Base-by-base conservation (phyloP, 805 yeast genomes). In the Komagataella mondaviorum region DNA sequence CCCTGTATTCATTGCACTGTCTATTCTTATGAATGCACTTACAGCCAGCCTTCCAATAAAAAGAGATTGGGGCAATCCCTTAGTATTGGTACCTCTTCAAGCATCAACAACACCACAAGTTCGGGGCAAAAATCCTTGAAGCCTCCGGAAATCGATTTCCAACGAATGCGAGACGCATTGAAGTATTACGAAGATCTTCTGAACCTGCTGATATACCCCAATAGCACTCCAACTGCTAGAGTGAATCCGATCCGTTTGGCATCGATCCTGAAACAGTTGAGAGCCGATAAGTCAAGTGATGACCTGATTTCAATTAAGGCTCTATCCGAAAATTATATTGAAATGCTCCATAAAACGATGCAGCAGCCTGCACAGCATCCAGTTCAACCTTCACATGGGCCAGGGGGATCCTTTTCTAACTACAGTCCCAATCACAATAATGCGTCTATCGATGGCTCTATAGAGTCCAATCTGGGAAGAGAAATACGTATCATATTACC, bases 1-100 rank as follows among this genome's bases (percentile, higher is more conserved):
- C 93, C 91, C 1, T 85, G 95, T 63, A 76, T 78, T 36, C 88
- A 82, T 63, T 88, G 96, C 62, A 85, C 96, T 1, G 96, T 88
- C 1, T 89, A 88, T 66, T 80, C 87, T 18, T 86, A 85, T 64
- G 84, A 79, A 52, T 88, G 96, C 66, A 80, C 95, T 0, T 88
- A 88, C 63, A 86, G 85, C 60, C 88, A 86, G 59, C 91, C 95
- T 7, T 73, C 83, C 50, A 69, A 73, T 51, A 66, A 86, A 49
- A 78, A 77, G 59, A 78, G 59, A 47, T 43, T 48, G 45, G 23
- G 60, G 45, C 54, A 44, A 52, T 62, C 30, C 3, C 23, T 16
- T 12, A 24, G 24, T 45, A 6, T 23, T 4, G 10, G 45, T 4
- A 7, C 46, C 16, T n/a, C 47, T 4, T 49, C 51, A 24, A 46